Percentiles rank a stretch among this genome's conserved stretches.
phyloP scores from a whole-genome alignment of 1,284 basidiomycete species.

The Clitocybe nebularis region DNA sequence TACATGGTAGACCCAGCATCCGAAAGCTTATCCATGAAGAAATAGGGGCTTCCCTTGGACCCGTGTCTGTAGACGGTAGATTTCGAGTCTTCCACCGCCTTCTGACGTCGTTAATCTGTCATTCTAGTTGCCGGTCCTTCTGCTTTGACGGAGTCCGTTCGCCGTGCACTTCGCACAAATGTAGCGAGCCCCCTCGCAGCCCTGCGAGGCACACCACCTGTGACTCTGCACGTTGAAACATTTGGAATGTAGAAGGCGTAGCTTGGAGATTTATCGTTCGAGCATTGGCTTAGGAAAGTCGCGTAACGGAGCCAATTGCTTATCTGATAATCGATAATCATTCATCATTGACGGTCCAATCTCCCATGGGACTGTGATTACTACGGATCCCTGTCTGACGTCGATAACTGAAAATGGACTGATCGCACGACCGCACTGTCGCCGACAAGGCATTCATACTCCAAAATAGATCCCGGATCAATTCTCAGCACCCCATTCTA shows the following conservation, averaged over 20 bases:
- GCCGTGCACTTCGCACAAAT: conserved; percentile 31
- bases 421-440: too few relatives aligned
- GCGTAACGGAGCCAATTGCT: too few relatives aligned
- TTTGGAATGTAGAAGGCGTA: conserved; percentile 37
- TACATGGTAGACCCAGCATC: conserved; percentile 43
- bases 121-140: conserved; percentile 42
- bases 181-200: conserved; percentile 32
- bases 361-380: too few relatives aligned
- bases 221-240: conserved; percentile 47
- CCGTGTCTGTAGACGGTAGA: conserved; percentile 47
- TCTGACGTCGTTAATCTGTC: conserved; percentile 9
- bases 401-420: too few relatives aligned
- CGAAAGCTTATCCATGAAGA: conserved; percentile 39
- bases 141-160: conserved; percentile 36
- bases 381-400: too few relatives aligned
- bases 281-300: too few relatives aligned
- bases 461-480: too few relatives aligned
- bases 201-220: conserved; percentile 38
- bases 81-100: background rate
- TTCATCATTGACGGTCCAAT: too few relatives aligned
- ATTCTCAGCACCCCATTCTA: too few relatives aligned
- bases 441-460: too few relatives aligned
- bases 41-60: conserved; percentile 32
- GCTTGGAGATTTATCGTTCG: too few relatives aligned
- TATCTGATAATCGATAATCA: too few relatives aligned